phyloP scores from a whole-genome alignment of 2,329 filamentous ascomycete species.

The Aspergillus oerlinghausenensis region DNA sequence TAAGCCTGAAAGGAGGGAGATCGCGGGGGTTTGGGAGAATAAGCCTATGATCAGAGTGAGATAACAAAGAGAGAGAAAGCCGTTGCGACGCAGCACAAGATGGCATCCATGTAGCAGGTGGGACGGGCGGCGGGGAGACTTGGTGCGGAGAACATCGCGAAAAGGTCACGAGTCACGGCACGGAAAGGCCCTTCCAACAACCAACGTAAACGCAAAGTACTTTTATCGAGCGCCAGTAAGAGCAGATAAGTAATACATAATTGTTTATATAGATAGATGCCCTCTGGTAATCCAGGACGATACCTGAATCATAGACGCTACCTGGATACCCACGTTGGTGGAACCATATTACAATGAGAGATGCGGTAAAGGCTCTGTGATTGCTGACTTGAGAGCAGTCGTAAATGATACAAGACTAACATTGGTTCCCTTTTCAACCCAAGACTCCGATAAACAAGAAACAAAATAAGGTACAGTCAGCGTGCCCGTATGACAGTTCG shows the following conservation, averaged over 20 bases:
- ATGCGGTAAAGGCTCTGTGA: neutral
- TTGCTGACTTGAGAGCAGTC: slow-evolving; percentile 1
- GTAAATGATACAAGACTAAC: slow-evolving; percentile 18
- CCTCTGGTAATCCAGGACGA: neutral
- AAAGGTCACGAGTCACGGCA: neutral
- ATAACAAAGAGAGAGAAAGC: neutral
- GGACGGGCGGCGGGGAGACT: neutral
- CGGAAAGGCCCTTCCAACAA: neutral
- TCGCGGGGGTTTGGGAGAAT: neutral
- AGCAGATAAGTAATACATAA: neutral
- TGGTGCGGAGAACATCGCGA: neutral
- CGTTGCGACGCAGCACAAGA: neutral
- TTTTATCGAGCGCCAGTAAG: neutral
- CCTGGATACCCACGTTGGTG: neutral
- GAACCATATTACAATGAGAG: neutral
- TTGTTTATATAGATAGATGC: neutral
- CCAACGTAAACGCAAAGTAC: neutral
- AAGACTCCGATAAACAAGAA: slow-evolving; percentile 33
- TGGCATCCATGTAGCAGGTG: neutral
- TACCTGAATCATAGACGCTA: neutral
- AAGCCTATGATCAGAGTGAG: neutral
- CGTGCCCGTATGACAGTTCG: slow-evolving; percentile 14
- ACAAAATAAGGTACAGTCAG: slow-evolving; percentile 40
- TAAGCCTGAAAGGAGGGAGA: neutral
- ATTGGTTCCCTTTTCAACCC: slow-evolving; percentile 36